These are phyloP conservation scores for Jimgerdemannia lactiflua DNA, from an alignment of 192 early-diverging fungal species.

Conservation along the genomic window DNA sequence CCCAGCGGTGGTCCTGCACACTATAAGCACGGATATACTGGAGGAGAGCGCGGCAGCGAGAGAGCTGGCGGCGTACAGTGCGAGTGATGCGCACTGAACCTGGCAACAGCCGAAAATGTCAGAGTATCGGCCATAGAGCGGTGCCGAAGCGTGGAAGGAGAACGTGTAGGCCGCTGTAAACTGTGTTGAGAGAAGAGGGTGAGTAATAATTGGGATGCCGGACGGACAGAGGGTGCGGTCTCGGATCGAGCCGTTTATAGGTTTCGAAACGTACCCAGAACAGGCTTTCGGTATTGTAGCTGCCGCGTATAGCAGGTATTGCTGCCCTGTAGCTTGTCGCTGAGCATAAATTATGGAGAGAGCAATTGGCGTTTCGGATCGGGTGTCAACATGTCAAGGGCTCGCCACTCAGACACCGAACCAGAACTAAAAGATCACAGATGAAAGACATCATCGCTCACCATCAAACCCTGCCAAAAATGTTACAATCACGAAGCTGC, in stretches of 20 bases:
- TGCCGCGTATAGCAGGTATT: neutral
- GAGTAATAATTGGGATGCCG: neutral
- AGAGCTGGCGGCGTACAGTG: neutral
- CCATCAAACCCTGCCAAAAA: neutral
- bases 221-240: neutral
- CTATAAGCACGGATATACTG: neutral
- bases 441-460: neutral
- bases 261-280: neutral
- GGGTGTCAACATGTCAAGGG: neutral
- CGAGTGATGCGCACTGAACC: neutral
- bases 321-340: neutral
- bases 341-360: neutral
- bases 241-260: neutral
- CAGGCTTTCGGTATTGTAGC: neutral
- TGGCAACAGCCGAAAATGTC: neutral
- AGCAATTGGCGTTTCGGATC: neutral
- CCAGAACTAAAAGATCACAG: no score
- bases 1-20: neutral
- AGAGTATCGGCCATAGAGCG: neutral
- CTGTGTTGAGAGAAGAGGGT: neutral
- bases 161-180: neutral
- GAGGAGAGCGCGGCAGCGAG: neutral
- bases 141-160: neutral
- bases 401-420: no score
- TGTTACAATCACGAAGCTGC: neutral